Percentiles rank a stretch among this genome's conserved stretches.
Conservation (phyloP, 2,329 filamentous ascomycete species). For the Meredithiella fracta region DNA sequence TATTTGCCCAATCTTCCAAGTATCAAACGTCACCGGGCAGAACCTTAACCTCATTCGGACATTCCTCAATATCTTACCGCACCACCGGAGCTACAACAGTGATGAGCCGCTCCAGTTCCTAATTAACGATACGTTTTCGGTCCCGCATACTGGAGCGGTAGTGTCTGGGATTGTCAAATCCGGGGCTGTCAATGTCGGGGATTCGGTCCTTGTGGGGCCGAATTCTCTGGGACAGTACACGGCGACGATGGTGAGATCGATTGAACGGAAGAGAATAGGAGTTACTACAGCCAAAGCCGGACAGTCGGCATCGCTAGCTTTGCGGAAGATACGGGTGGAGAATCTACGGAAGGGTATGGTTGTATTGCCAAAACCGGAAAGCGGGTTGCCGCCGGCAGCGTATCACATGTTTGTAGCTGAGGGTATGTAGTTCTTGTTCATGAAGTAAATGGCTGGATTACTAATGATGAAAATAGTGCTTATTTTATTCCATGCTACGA, state of each 20-base stretch:
- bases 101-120: slow-evolving; percentile 86
- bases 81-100: slow-evolving; percentile 81
- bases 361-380: slow-evolving; percentile 65
- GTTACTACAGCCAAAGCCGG: slow-evolving; percentile 81
- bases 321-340: slow-evolving; percentile 74
- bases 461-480: slow-evolving; percentile 39
- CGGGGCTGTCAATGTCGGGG: slow-evolving; percentile 77
- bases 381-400: slow-evolving; percentile 47
- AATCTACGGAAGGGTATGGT: slow-evolving; percentile 98
- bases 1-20: slow-evolving; percentile 94
- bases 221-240: slow-evolving; percentile 83
- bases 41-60: slow-evolving; percentile 78
- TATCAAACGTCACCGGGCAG: slow-evolving; percentile 92
- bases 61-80: slow-evolving; percentile 88
- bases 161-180: slow-evolving; percentile 86
- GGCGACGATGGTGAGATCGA: slow-evolving; percentile 72
- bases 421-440: slow-evolving; percentile 28
- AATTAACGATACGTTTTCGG: slow-evolving; percentile 94
- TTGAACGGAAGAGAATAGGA: slow-evolving; percentile 81
- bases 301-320: slow-evolving; percentile 79
- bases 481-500: slow-evolving; percentile 89
- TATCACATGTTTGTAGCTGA: slow-evolving; percentile 67
- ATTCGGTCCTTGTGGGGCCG: slow-evolving; percentile 74
- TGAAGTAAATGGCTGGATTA: background rate
- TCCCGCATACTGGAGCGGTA: slow-evolving; percentile 91